phyloP scores from a whole-genome alignment of 2,329 filamentous ascomycete genomes.

The Aureobasidium sp. region DNA sequence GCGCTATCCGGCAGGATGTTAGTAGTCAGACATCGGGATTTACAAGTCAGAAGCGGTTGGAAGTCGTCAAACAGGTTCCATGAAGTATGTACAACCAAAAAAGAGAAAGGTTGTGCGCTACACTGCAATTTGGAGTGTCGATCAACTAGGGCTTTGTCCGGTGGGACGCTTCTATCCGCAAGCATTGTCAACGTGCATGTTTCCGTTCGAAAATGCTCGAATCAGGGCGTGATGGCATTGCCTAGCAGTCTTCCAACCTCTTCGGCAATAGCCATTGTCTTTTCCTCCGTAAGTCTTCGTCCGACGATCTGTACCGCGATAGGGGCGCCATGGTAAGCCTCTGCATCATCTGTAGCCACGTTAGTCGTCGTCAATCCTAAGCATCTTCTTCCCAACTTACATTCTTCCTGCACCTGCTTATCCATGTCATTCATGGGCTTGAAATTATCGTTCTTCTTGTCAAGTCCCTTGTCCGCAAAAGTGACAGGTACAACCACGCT shows the following conservation, averaged over 20 bases:
- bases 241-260: constrained; percentile 21
- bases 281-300: constrained; percentile 33
- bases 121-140: too few species aligned
- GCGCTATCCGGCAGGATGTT: too few species aligned
- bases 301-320: constrained; percentile 34
- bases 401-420: constrained; percentile 15
- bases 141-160: too few species aligned
- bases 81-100: too few species aligned
- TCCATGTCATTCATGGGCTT: constrained; percentile 26
- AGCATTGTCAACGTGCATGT: too few species aligned
- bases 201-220: not conserved
- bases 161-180: too few species aligned
- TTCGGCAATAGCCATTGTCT: constrained; percentile 32
- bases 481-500: constrained; percentile 31
- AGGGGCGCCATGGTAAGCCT: constrained; percentile 34
- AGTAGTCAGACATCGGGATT: too few species aligned
- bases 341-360: constrained; percentile 29
- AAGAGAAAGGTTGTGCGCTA: too few species aligned
- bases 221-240: not conserved
- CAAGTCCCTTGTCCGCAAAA: constrained; percentile 26
- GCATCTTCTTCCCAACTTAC: constrained; percentile 9
- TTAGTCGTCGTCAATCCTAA: not conserved
- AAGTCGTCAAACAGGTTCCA: too few species aligned
- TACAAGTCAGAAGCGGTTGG: too few species aligned
- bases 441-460: constrained; percentile 24